Evolutionary conservation across 2,329 filamentous ascomycete species (phyloP).

Genomic region (Raffaelea albimanens): DNA sequence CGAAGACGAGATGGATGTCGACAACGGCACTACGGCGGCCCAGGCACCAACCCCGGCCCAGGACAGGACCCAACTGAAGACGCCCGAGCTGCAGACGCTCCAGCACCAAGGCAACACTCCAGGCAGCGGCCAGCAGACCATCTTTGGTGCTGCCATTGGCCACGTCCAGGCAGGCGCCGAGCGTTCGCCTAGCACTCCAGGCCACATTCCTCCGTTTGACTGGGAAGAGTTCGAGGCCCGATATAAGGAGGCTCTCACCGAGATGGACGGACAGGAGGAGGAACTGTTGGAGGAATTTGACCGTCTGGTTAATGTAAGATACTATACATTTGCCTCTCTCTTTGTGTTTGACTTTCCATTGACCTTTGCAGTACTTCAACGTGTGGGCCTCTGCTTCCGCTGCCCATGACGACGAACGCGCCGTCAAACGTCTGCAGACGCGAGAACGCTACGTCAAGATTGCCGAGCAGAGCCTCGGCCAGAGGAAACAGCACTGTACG

Average conservation of each 20-base stretch:
- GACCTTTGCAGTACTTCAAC: conserved; percentile 57
- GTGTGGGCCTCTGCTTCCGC: conserved; percentile 69
- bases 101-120: background rate
- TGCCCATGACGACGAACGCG: conserved; percentile 64
- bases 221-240: conserved; percentile 68
- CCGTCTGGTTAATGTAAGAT: conserved; percentile 50
- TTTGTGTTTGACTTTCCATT: background rate
- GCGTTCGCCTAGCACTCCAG: conserved; percentile 38
- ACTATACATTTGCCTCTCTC: conserved; percentile 5
- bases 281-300: conserved; percentile 59
- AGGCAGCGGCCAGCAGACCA: background rate
- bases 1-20: conserved; percentile 12
- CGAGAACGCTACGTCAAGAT: conserved; percentile 67
- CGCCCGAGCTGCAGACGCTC: conserved; percentile 25
- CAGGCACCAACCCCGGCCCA: background rate
- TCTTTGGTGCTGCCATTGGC: background rate
- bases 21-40: conserved; percentile 6
- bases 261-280: conserved; percentile 54
- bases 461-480: conserved; percentile 59
- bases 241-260: conserved; percentile 56
- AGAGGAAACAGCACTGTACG: conserved; percentile 76
- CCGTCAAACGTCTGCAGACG: conserved; percentile 71
- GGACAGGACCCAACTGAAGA: conserved; percentile 18
- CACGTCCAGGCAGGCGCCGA: conserved; percentile 11
- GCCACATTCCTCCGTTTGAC: conserved; percentile 50